A percentile compares a stretch with the other conserved stretches of the same genome.
Evolutionary conservation across 148 eudicot species (phyloP).

Genomic region (Oxyria digyna): DNA sequence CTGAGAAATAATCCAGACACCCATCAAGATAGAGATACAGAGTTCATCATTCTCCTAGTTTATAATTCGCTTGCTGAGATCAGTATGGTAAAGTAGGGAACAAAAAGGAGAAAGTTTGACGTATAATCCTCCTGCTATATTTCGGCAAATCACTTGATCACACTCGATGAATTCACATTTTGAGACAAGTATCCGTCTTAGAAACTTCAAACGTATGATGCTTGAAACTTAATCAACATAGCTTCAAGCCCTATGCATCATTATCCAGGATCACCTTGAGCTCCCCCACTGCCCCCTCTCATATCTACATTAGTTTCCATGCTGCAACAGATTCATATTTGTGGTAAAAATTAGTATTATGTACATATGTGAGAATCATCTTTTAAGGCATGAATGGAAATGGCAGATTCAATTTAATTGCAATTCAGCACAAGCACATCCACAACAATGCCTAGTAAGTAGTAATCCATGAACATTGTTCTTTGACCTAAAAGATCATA

Average conservation of each 20-base stretch:
- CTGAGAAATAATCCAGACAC: not conserved
- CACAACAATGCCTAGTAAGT: not conserved
- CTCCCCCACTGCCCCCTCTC: not conserved
- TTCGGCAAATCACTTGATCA: not conserved
- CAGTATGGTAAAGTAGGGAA: not conserved
- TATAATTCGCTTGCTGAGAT: not conserved
- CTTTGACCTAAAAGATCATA: not conserved
- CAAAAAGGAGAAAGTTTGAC: not conserved
- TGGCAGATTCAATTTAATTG: not conserved
- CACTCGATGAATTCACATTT: not conserved
- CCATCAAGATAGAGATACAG: not conserved
- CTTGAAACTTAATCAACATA: not conserved
- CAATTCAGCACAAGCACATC: not conserved
- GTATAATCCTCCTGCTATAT: not conserved
- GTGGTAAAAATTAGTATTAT: not conserved
- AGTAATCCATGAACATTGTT: no score
- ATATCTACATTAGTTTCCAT: slow-evolving; percentile 8
- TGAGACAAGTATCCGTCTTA: not conserved
- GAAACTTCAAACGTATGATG: not conserved
- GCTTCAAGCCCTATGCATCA: not conserved
- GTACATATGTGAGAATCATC: not conserved
- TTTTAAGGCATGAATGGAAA: not conserved
- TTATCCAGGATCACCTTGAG: not conserved
- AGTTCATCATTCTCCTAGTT: not conserved
- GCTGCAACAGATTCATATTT: slow-evolving; percentile 5